Evolutionary conservation across 2,329 filamentous ascomycete species (phyloP).

Genomic region (Tolypocladium ovalisporum): DNA sequence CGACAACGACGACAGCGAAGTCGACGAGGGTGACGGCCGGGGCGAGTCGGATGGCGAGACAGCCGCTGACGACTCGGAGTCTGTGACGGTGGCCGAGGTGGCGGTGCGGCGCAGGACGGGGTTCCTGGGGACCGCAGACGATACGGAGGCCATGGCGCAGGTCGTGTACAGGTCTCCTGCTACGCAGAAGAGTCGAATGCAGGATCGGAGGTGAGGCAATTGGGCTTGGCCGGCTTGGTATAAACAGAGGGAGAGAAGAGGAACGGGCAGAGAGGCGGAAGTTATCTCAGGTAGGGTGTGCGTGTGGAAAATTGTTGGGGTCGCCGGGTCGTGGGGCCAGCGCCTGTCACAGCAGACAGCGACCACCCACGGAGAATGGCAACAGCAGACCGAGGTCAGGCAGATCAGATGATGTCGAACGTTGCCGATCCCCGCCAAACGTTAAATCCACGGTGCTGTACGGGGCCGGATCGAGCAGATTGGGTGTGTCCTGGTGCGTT

Average conservation of each 20-base stretch:
- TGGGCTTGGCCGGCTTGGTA: neutral
- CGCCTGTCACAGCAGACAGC: neutral
- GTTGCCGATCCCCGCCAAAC: neutral
- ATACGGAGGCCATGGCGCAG: constrained; percentile 34
- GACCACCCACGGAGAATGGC: neutral
- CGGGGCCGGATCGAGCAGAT: neutral
- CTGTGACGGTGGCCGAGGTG: constrained; percentile 34
- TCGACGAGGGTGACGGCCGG: constrained; percentile 62
- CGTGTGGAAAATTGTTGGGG: constrained; percentile 3
- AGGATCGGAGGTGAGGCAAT: neutral
- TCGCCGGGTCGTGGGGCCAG: constrained; percentile 3
- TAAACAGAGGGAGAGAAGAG: neutral
- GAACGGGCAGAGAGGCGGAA: neutral
- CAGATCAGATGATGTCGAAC: neutral
- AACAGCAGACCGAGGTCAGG: neutral
- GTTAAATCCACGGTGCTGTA: neutral
- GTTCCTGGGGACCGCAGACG: constrained; percentile 30
- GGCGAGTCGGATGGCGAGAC: constrained; percentile 51
- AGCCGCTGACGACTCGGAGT: constrained; percentile 43
- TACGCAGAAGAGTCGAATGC: neutral
- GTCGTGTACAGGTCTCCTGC: neutral
- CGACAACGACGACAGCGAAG: constrained; percentile 82
- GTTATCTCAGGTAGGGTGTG: neutral
- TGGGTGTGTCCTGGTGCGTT: neutral
- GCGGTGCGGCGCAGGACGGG: constrained; percentile 36